phyloP scores from a whole-genome alignment of 768 basidiomycete genomes.

The Tricholoma sp. region DNA sequence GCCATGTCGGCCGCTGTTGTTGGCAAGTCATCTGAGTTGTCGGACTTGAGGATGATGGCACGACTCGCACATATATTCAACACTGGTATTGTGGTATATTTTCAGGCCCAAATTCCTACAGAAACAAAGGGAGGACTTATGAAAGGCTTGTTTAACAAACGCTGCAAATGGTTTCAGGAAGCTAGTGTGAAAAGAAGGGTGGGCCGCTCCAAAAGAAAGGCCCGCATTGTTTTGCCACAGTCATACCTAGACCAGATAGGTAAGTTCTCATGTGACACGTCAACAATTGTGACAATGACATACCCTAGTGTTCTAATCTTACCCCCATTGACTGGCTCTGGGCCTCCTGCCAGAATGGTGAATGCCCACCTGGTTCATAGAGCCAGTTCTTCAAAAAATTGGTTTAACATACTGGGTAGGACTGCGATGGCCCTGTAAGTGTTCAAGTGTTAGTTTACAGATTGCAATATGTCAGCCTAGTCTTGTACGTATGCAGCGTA shows the following conservation, averaged over 20 bases:
- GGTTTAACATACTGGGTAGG: background rate
- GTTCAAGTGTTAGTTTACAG: background rate
- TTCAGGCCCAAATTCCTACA: background rate
- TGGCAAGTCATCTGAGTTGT: background rate
- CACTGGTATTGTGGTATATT: background rate
- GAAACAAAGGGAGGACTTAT: background rate
- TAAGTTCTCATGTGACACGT: background rate
- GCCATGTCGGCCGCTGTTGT: background rate
- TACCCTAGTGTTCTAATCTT: background rate
- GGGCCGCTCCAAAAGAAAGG: background rate
- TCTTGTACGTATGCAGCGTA: background rate
- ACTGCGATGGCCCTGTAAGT: background rate
- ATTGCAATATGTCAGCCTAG: background rate
- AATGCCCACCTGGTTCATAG: background rate
- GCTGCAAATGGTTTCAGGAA: constrained; percentile 1
- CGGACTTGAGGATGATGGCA: background rate
- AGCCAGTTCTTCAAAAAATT: background rate
- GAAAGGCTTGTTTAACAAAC: background rate
- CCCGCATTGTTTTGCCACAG: background rate
- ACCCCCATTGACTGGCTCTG: background rate
- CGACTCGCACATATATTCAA: background rate
- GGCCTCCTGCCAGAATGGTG: background rate
- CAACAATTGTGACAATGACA: background rate
- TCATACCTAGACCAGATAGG: background rate
- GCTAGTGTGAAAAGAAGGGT: background rate